Base-by-base conservation (phyloP, 352 stramenopile genomes). In the Bremia lactucae region DNA sequence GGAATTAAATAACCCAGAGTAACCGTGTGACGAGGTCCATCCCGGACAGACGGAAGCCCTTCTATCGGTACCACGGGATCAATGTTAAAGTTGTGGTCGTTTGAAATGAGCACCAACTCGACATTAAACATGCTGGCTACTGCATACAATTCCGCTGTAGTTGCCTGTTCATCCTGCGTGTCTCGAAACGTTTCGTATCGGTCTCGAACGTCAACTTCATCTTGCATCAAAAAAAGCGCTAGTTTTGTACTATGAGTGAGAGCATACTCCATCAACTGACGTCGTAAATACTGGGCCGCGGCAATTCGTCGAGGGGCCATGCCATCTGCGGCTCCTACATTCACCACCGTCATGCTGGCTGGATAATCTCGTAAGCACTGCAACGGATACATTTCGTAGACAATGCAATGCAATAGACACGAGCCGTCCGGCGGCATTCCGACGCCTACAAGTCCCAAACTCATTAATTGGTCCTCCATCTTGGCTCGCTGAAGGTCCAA, bases 331-430 rank as follows among this genome's bases (percentile, higher is more conserved):
- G 77, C 76, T 13, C 77, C 77, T 2, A 90, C 77, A 41, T 90
- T 90, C 23, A 90, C 77, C 14, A 87, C 69, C 14, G 66, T 67
- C 77, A 90, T 90, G 21, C 57, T 63, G 19, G 71, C 39, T 1
- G 77, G 74, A 45, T 87, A 90, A 16, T 84, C 71, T 13, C 52
- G 52, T 35, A 90, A 62, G 45, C 68, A 87, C 45, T 87, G 76
- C 13, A 90, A 49, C 37, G 77, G 77, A 41, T 83, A 90, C 68
- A 90, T 85, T 31, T 90, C 77, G 54, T 87, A 90, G 15, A 90
- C 74, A 45, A 90, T 57, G 42, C 77, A 90, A 55, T 90, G 77
- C 29, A 90, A 63, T 46, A 90, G 46, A 41, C 77, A 90, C 5
- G 77, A 90, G 9, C 77, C 77, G 39, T 90, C 77, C 1, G 77